Percentiles rank a stretch among this genome's conserved stretches.
Evolutionary conservation across 176 grass and related monocot species (phyloP).

Genomic region (Raddia guianensis): DNA sequence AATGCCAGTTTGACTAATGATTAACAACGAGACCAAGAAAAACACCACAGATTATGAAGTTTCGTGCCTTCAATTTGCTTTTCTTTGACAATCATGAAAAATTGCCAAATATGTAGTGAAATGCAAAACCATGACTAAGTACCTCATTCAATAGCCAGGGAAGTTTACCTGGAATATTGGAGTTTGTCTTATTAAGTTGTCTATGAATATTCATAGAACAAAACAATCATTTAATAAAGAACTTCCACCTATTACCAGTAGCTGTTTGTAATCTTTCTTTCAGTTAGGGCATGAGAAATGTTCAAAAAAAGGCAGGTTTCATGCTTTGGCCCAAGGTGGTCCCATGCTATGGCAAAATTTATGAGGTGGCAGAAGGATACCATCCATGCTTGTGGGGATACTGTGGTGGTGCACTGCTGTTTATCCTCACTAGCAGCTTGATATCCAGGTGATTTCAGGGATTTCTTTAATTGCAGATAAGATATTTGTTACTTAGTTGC

Average conservation of each 20-base stretch:
- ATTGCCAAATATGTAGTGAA: conserved; percentile 1
- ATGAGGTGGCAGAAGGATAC: no score
- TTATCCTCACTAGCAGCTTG: no score
- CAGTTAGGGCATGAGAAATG: neutral
- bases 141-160: neutral
- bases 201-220: neutral
- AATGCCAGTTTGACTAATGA: conserved; percentile 10
- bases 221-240: neutral
- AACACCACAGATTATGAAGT: conserved; percentile 38
- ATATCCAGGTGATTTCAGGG: no score
- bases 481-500: no score
- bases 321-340: no score
- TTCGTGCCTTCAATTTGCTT: conserved; percentile 23
- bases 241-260: neutral
- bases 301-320: neutral
- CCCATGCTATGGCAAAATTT: no score
- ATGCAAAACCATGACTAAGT: neutral
- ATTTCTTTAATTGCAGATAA: no score
- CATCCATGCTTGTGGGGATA: no score
- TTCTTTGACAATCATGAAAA: conserved; percentile 6
- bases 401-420: no score
- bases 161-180: neutral
- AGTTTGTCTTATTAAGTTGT: neutral
- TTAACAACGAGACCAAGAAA: conserved; percentile 28
- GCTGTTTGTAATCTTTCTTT: neutral